Evolutionary conservation across 495 filamentous ascomycete genomes (phyloP), one percentile per base, ranked within the genome.

Genomic region (Acidomyces sp.): DNA sequence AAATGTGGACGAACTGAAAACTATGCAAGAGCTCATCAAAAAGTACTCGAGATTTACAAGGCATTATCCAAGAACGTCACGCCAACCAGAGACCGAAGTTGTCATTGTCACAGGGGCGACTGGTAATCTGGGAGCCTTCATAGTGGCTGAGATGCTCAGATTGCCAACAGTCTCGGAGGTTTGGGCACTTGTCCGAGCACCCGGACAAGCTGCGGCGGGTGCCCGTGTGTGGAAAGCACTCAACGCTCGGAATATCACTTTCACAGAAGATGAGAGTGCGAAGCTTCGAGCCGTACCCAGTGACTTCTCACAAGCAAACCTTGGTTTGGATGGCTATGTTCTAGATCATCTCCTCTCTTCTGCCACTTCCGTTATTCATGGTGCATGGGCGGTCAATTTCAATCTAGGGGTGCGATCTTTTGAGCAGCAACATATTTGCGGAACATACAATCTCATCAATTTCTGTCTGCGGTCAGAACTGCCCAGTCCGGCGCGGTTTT

Each of bases 351-450:
- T 51, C 6, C 24, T 33, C 13, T 23, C 11, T 3, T 37, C 19
- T 10, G 39, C 45, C 17, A 49, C 50, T 10, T 41, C 18, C 21
- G 37, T 46, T 21, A 42, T 55, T 31, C 72, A 75, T 46, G 63
- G 62, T 12, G 71, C 73, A 6, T 77, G 73, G 72, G 64, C 72
- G 7, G 67, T 74, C 13, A 70, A 75, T 49, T 72, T 73, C 63
- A 68, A 71, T 40, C 56, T 74, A 11, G 38, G 41, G 5, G 43
- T 67, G 17, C 39, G 38, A 10, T 59, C 55, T 30, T 67, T 67
- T 39, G 63, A 61, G 31, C 53, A 61, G 11, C 57, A 69, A 1
- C 66, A 72, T 39, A 62, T 76, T 42, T 51, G 52, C 11, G 71
- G 70, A 0, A 49, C 73, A 0, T 45, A 68, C 40, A 70, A 75